Conservation (phyloP, 2,329 filamentous ascomycete species). For the Stenocarpella maydis region DNA sequence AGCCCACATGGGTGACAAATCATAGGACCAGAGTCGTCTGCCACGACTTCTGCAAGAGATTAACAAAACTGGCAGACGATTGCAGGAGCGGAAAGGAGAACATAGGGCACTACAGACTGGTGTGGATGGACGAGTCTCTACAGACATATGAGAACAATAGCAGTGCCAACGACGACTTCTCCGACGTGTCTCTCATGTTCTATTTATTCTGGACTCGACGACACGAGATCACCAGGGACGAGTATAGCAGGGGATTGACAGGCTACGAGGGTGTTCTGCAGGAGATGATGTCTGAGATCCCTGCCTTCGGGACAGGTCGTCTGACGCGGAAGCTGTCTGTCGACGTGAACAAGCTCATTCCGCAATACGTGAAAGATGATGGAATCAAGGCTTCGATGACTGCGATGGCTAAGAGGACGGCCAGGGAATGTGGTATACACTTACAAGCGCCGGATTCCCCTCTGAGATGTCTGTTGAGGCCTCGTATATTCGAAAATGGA, state of each 20-base stretch:
- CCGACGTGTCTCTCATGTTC: conserved; percentile 28
- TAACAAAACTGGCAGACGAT: neutral
- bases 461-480: neutral
- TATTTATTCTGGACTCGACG: conserved; percentile 34
- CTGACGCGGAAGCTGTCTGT: conserved; percentile 37
- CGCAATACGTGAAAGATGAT: neutral
- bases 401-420: neutral
- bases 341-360: conserved; percentile 35
- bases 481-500: neutral
- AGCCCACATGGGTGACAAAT: neutral
- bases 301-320: conserved; percentile 31
- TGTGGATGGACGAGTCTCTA: neutral
- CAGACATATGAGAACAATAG: neutral
- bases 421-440: neutral
- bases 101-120: neutral
- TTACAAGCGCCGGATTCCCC: neutral
- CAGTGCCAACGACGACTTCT: neutral
- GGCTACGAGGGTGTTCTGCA: conserved; percentile 36
- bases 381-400: neutral
- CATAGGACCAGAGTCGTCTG: neutral
- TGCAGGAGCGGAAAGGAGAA: neutral
- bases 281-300: conserved; percentile 36
- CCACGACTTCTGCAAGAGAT: neutral
- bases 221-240: neutral
- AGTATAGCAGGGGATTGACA: conserved; percentile 8